Evolutionary conservation across 495 filamentous ascomycete species (phyloP).

Genomic region (Talaromyces liani): DNA sequence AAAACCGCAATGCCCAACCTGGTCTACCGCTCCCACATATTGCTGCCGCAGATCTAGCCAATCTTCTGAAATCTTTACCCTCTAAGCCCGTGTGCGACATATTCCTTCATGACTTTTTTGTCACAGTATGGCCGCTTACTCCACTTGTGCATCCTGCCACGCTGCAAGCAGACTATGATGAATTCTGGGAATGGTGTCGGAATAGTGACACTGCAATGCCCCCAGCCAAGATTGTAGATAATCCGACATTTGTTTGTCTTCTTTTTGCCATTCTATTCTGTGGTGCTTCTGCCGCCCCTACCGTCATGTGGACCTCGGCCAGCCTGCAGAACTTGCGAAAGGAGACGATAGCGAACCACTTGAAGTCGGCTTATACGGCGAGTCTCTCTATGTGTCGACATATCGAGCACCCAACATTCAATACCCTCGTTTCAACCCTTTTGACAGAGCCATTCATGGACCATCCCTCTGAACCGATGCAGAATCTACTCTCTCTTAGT

Average conservation of each 20-base stretch:
- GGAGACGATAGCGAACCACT: constrained; percentile 4
- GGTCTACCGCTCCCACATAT: constrained; percentile 9
- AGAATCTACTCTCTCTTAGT: constrained; percentile 5
- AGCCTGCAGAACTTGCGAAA: neutral
- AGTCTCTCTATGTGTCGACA: constrained; percentile 12
- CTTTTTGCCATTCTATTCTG: constrained; percentile 15
- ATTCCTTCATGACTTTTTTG: constrained; percentile 11
- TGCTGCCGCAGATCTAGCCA: neutral
- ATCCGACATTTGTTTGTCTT: constrained; percentile 16
- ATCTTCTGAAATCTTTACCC: constrained; percentile 2
- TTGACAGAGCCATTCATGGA: constrained; percentile 8
- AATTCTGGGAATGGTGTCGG: constrained; percentile 15
- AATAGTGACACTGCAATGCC: constrained; percentile 2
- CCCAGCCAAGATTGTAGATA: constrained; percentile 10
- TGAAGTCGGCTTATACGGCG: constrained; percentile 5
- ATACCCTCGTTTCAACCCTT: constrained; percentile 13
- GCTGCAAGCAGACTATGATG: constrained; percentile 12
- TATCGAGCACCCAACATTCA: constrained; percentile 16
- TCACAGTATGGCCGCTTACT: constrained; percentile 10
- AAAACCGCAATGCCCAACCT: constrained; percentile 6
- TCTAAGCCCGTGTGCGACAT: constrained; percentile 9
- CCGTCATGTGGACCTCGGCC: constrained; percentile 7
- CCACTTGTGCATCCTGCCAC: constrained; percentile 13
- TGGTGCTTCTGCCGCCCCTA: constrained; percentile 10
- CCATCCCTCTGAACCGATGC: neutral